phyloP scores from a whole-genome alignment of 1,284 basidiomycete genomes.

The Boletellus deceptivus region DNA sequence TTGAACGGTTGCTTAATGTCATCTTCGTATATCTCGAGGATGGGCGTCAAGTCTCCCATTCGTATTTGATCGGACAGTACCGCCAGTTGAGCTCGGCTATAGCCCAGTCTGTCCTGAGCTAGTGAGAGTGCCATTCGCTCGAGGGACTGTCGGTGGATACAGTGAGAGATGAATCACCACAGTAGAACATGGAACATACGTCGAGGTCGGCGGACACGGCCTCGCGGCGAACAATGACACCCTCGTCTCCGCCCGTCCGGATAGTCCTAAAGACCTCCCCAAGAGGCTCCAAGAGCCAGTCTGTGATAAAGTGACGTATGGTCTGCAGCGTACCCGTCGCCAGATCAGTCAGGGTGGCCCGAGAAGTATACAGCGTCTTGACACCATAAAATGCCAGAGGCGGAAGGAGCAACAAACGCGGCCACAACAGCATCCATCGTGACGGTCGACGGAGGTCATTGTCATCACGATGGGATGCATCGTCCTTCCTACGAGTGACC shows the following conservation, averaged over 20 bases:
- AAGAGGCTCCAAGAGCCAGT: conserved; percentile 90
- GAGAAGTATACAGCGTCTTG: conserved; percentile 49
- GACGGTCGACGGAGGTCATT: conserved; percentile 56
- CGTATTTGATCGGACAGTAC: conserved; percentile 67
- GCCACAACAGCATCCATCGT: conserved; percentile 61
- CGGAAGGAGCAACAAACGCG: conserved; percentile 62
- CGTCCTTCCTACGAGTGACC: conserved; percentile 28
- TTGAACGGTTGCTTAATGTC: conserved; percentile 87
- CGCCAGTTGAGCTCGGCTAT: conserved; percentile 60
- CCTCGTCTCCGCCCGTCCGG: conserved; percentile 69
- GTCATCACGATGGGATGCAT: conserved; percentile 33
- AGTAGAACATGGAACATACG: conserved; percentile 41
- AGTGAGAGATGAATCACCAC: conserved; percentile 6
- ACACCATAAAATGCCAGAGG: conserved; percentile 53
- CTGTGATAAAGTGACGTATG: conserved; percentile 69
- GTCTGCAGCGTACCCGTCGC: conserved; percentile 70
- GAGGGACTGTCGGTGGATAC: conserved; percentile 59
- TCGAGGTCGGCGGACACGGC: conserved; percentile 79
- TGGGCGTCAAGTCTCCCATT: conserved; percentile 84
- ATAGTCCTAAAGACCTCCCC: conserved; percentile 83
- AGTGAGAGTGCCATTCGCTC: conserved; percentile 91
- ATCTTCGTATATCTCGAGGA: conserved; percentile 88
- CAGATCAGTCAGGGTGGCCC: conserved; percentile 52
- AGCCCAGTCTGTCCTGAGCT: conserved; percentile 75
- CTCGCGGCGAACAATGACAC: conserved; percentile 73